These are phyloP conservation scores for Spiromastix sp. DNA, from an alignment of 2,329 filamentous ascomycete genomes.

Conservation along the genomic window DNA sequence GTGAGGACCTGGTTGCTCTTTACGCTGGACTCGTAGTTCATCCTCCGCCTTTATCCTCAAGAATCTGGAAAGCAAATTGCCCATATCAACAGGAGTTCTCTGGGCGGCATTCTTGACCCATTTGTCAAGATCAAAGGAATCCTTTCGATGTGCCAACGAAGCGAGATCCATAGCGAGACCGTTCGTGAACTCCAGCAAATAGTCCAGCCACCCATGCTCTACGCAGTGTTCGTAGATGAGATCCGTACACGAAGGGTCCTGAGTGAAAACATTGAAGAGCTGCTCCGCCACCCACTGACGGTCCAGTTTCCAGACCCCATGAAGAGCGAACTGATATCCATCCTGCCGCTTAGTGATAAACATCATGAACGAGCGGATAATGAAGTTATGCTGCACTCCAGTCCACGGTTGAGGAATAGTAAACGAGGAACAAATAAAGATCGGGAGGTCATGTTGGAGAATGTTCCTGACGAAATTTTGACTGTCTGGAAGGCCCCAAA, in stretches of 20 bases:
- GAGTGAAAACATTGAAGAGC: slow-evolving; percentile 65
- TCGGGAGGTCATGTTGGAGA: slow-evolving; percentile 42
- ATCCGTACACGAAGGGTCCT: slow-evolving; percentile 56
- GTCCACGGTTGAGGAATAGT: slow-evolving; percentile 41
- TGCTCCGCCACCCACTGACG: slow-evolving; percentile 74
- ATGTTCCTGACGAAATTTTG: slow-evolving; percentile 50
- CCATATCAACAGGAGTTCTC: slow-evolving; percentile 57
- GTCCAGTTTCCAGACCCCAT: slow-evolving; percentile 86
- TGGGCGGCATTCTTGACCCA: slow-evolving; percentile 65
- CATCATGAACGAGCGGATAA: slow-evolving; percentile 55
- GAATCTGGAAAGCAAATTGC: slow-evolving; percentile 65
- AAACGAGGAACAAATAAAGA: slow-evolving; percentile 42
- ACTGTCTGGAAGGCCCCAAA: slow-evolving; percentile 45
- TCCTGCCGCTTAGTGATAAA: slow-evolving; percentile 71
- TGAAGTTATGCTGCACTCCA: slow-evolving; percentile 37
- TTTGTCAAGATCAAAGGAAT: slow-evolving; percentile 65
- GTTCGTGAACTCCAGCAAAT: slow-evolving; percentile 66
- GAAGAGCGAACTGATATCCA: slow-evolving; percentile 77
- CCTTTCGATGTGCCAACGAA: slow-evolving; percentile 71
- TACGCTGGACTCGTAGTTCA: slow-evolving; percentile 64
- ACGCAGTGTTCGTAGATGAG: slow-evolving; percentile 69
- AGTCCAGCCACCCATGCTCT: slow-evolving; percentile 74
- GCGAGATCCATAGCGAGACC: slow-evolving; percentile 82
- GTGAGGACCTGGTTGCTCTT: slow-evolving; percentile 52
- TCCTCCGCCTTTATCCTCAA: slow-evolving; percentile 73